A percentile compares a stretch with the other conserved stretches of the same genome.
These are phyloP conservation scores for Neotropicomus parvogracilis DNA, from an alignment of 1,284 basidiomycete species.

Conservation along the genomic window DNA sequence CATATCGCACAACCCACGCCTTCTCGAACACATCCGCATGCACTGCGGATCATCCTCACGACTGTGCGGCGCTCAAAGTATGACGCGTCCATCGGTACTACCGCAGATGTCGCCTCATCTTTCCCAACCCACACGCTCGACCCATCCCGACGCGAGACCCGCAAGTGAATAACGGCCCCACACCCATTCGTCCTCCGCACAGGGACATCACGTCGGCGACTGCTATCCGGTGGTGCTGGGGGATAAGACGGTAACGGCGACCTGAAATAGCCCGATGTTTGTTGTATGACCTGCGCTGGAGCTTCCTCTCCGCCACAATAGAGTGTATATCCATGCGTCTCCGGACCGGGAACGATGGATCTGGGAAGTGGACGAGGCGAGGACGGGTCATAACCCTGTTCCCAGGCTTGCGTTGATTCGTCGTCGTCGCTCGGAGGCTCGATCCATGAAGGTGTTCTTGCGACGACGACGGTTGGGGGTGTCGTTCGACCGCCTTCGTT, in stretches of 20 bases:
- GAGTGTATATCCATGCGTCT: conserved; percentile 39
- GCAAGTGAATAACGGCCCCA: conserved; percentile 53
- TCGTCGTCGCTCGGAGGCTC: conserved; percentile 36
- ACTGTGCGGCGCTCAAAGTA: conserved; percentile 52
- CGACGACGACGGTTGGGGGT: conserved; percentile 30
- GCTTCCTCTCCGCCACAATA: conserved; percentile 47
- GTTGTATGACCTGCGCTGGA: conserved; percentile 1
- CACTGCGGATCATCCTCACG: conserved; percentile 47
- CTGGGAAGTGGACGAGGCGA: conserved; percentile 25
- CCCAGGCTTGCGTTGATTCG: conserved; percentile 33
- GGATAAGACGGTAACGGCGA: conserved; percentile 42
- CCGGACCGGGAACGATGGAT: conserved; percentile 15
- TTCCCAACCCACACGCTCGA: conserved; percentile 57
- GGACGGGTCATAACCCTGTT: conserved; percentile 31
- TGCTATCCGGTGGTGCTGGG: conserved; percentile 12
- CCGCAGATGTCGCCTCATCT: conserved; percentile 44
- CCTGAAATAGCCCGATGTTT: conserved; percentile 27
- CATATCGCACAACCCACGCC: conserved; percentile 62
- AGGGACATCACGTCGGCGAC: conserved; percentile 10
- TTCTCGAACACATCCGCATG: conserved; percentile 62
- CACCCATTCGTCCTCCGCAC: conserved; percentile 49
- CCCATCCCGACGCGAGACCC: conserved; percentile 48
- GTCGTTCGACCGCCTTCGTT: conserved; percentile 25
- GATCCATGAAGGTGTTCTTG: conserved; percentile 33
- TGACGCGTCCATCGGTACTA: conserved; percentile 47